Conservation (phyloP, 345 rosid species). For the Hibiscus tridactylites region DNA sequence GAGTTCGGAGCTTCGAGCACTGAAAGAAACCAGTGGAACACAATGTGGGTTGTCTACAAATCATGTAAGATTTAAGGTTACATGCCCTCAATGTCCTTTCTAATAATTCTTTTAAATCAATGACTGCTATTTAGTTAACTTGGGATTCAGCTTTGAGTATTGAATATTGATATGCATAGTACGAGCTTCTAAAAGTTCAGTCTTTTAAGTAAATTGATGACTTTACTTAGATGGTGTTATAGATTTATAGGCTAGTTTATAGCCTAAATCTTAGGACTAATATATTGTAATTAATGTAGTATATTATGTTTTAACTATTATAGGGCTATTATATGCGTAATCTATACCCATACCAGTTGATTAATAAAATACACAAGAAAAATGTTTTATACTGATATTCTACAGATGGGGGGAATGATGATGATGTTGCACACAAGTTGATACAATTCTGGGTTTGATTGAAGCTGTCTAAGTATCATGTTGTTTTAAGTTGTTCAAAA, state of each 20-base stretch:
- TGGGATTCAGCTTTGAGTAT: not conserved
- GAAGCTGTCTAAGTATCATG: not conserved
- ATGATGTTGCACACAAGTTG: not conserved
- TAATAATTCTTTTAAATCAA: not conserved
- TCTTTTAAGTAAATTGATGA: not conserved
- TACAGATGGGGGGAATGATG: not conserved
- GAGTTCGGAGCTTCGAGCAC: slow-evolving; percentile 9
- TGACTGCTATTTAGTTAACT: not conserved
- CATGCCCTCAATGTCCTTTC: not conserved
- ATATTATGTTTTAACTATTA: too few relatives aligned
- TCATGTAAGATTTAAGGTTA: slow-evolving; percentile 23
- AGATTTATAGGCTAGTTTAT: too few relatives aligned
- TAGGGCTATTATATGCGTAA: too few relatives aligned
- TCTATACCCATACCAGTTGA: too few relatives aligned
- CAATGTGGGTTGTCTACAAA: slow-evolving; percentile 8
- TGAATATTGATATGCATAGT: not conserved
- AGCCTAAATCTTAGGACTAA: too few relatives aligned
- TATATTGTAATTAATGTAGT: too few relatives aligned
- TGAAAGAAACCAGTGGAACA: slow-evolving; percentile 10
- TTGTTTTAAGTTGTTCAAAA: not conserved
- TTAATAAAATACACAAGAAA: too few relatives aligned
- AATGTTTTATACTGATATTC: too few relatives aligned
- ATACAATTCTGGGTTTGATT: not conserved
- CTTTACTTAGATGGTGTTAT: not conserved
- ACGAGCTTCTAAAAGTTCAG: not conserved